Evolutionary conservation across 345 rosid genomes (phyloP), one percentile per base, ranked within the genome.

Genomic region (Salix caprea): DNA sequence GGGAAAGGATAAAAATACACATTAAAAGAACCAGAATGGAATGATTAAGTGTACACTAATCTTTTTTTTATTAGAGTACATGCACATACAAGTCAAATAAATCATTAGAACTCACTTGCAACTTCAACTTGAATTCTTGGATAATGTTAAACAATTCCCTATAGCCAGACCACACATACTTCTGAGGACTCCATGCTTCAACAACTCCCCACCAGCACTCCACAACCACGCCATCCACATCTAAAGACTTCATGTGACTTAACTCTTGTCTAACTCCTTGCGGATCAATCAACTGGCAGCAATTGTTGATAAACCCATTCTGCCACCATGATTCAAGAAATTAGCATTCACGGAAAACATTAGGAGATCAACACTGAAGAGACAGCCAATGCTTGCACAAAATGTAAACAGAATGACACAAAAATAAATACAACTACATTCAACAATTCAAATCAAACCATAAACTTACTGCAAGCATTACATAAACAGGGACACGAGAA

Each of bases 181-280:
- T 92, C 85, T 89, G 95, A 58, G 99, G 99, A 72, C 76, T 89
- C 99, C 99, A 95, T 14, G 89, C 88, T 87, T 95, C 99, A 78
- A 91, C 92, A 71, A 92, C 88, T 69, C 97, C 99, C 99, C 99
- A 92, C 99, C 99, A 95, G 86, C 99, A 95, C 83, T 91, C 91
- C 79, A 95, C 89, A 39, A 80, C 79, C 36, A 93, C 88, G 62
- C 99, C 97, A 88, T 91, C 97, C 7, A 90, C 90, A 77, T 87
- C 88, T 79, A 91, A 77, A 21, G 97, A 91, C 84, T 89, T 90
- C 85, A 95, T 81, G 77, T 84, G 88, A 82, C 87, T 89, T 60
- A 95, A 76, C 86, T 92, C 97, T 77, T 88, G 94, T 70, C 89
- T 86, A 73, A 89, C 72, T 69, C 87, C 91, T 69, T 89, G 93